A percentile compares a stretch with the other conserved stretches of the same genome.
These are phyloP conservation scores for Gleditsia sinensis DNA, from an alignment of 306 rosid species.

Conservation along the genomic window DNA sequence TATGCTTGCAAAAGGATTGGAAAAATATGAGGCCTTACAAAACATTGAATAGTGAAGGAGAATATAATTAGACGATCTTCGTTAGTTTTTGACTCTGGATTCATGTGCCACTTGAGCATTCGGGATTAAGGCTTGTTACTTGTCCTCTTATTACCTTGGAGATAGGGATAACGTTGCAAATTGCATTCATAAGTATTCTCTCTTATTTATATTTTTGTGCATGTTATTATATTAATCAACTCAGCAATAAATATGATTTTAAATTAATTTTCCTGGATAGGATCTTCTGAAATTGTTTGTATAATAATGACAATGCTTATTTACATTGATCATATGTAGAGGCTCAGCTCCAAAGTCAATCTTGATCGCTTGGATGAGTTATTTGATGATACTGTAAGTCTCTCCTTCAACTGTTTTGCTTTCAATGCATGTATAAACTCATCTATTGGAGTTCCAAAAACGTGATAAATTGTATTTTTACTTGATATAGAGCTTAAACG, in stretches of 20 bases:
- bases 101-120: not conserved
- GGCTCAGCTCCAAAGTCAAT: conserved; percentile 70
- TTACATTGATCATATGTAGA: conserved; percentile 50
- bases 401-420: conserved; percentile 30
- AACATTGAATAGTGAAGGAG: not conserved
- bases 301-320: conserved; percentile 13
- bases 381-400: conserved; percentile 52
- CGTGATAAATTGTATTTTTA: not conserved
- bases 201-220: not conserved
- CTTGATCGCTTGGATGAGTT: conserved; percentile 51
- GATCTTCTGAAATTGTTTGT: conserved; percentile 6
- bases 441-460: not conserved
- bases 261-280: not conserved
- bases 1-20: not conserved
- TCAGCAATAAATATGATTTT: conserved; percentile 19
- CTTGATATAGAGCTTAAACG: not conserved
- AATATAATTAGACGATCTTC: not conserved
- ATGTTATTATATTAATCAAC: not conserved
- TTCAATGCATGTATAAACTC: not conserved
- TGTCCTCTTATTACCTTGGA: not conserved
- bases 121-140: not conserved
- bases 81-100: not conserved
- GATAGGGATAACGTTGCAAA: not conserved
- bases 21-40: not conserved
- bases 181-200: not conserved